Conservation (phyloP, 768 basidiomycete species). For the Suillus cothurnatus region DNA sequence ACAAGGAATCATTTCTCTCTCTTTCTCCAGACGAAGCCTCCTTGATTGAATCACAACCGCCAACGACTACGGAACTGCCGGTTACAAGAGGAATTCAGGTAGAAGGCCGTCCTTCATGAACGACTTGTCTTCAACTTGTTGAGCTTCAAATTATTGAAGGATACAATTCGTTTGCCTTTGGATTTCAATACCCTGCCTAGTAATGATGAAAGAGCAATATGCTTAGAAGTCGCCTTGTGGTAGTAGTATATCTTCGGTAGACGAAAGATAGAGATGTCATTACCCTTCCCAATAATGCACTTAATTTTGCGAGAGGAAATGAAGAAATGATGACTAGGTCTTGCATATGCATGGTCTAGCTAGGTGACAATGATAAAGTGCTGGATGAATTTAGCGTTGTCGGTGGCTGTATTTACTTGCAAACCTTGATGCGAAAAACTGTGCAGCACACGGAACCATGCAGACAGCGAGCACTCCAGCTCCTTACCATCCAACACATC, state of each 20-base stretch:
- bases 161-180: neutral
- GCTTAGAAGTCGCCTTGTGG: neutral
- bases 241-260: neutral
- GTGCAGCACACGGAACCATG: constrained; percentile 71
- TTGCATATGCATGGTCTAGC: no score
- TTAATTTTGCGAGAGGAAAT: neutral
- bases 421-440: constrained; percentile 74
- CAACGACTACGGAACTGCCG: neutral
- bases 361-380: no score
- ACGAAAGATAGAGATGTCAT: neutral
- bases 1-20: constrained; percentile 55
- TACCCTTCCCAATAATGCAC: neutral
- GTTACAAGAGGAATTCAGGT: neutral
- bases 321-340: no score
- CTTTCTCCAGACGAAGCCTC: constrained; percentile 57
- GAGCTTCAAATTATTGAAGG: neutral
- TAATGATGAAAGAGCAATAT: neutral
- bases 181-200: neutral
- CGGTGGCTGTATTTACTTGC: constrained; percentile 20
- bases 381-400: neutral
- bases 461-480: constrained; percentile 46
- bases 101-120: constrained; percentile 3
- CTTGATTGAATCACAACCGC: constrained; percentile 17
- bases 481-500: constrained; percentile 37
- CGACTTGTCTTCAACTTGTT: neutral